Evolutionary conservation across 73 alveolate genomes (phyloP), one percentile per base, ranked within the genome.

Genomic region (Stentor roeselii): DNA sequence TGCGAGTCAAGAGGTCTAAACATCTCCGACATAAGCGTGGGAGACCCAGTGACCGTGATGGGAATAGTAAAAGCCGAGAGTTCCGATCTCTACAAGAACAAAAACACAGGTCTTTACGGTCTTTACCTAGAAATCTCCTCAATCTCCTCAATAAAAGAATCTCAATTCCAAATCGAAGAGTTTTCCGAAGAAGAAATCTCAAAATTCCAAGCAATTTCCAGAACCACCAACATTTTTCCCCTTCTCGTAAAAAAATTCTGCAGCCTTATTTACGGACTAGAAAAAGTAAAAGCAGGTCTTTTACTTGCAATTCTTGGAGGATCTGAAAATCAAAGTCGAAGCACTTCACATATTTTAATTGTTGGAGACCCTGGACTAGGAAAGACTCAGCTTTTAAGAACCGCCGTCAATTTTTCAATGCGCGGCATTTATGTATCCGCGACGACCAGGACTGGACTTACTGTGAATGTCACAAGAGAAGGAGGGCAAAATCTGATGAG

Each of bases 201-300:
- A 37, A 83, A 41, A 78, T 76, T 90, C 59, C 78, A 90, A 34
- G 90, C 80, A 59, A 76, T 87, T 6, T 39, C 94, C 6, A 90
- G 90, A 38, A 67, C 90, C 3, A 75, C 42, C 3, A 92, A 87
- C 77, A 3, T 92, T 35, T 90, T 92, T 78, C 88, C 92, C 0
- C 59, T 87, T 40, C 87, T 92, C 32, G 89, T 92, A 0, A 92
- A 92, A 76, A 77, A 89, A 4, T 84, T 90, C 30, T 95, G 98
- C 86, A 96, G 97, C 3, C 75, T 91, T 3, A 95, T 95, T 27
- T 95, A 87, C 78, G 98, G 98, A 27, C 96, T 92, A 76, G 98
- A 95, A 42, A 83, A 92, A 2, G 97, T 92, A 3, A 95, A 95
- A 76, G 93, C 96, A 27, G 98, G 98, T 2, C 83, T 95, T 42